Base-by-base conservation (phyloP, 768 basidiomycete genomes). In the Amanita phalloides region DNA sequence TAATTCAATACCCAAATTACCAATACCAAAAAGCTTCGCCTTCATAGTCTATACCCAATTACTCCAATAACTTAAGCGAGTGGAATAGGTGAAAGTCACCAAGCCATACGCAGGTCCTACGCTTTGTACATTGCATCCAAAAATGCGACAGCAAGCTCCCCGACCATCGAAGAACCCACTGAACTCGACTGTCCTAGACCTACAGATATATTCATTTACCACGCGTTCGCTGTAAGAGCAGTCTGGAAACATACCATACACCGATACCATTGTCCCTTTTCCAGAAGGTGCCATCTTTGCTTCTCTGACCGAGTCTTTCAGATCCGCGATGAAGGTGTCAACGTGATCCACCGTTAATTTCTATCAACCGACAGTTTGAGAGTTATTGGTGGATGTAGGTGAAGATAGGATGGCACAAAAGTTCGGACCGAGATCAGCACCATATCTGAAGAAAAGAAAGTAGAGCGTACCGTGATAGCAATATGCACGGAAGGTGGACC, bases 401-500 rank as follows among this genome's bases (percentile, higher is more conserved):
- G 23, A 17, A 17, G 17, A 17, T 17, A 17, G 17, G 23, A 25
- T 25, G 23, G 4, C 23, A 25, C 23, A 25, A 25, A 25, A 25
- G 23, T 26, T 26, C 26, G 26, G 11, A 11, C 32, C 4, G 14
- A 25, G 14, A 43, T 50, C 30, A 50, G 39, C 11, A 14, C 10
- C 3, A 26, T 20, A 43, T 3, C 17, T 26, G 39, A n/a, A 13
- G 28, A 28, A 28, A 17, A 21, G 4, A 30, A 35, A 11, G 20
- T 10, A 17, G 11, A 23, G 63, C 86, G 59, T 60, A 95, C 91
- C 59, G 95, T 99, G 67, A 86, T 87, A 33, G 93, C 93, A 57
- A 98, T 89, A 66, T 99, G 96, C 39, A 97, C 75, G 7, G 85
- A 92, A 9, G 86, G 71, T 1, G 93, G 91, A 8, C 78, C 73